Evolutionary conservation across 2,329 filamentous ascomycete species (phyloP), one percentile per base, ranked within the genome.

Genomic region (Aspergillus uvarum): DNA sequence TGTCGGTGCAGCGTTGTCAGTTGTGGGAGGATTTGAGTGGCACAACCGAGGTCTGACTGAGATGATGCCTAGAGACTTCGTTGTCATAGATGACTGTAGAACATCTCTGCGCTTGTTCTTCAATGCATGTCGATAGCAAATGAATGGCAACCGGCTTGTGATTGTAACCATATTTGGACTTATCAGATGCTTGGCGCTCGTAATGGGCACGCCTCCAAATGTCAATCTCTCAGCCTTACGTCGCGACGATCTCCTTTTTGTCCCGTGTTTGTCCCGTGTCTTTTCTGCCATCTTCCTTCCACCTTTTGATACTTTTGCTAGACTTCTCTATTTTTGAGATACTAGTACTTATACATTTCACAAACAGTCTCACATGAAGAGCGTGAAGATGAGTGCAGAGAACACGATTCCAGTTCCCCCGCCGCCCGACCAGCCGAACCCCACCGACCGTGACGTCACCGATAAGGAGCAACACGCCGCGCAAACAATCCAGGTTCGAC

Each of bases 11-110:
- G 48, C 59, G 56, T 4, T 65, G 63, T 49, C 26, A 22, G 14
- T 50, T 65, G 3, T 65, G 63, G 63, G 53, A 55, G 38, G 22
- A 21, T 1, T 35, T 63, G 31, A 48, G 35, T 12, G 29, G 10
- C 8, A 51, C 29, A 5, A 64, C 62, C 58, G 54, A 60, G 42
- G 54, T 60, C n/a, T 60, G n/a, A 16, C 0, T 35, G 14, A 4
- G 32, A 12, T 35, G 14, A 29, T 8, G 26, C 8, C 26, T 35
- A 35, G 32, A 35, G 32, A 35, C 5, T 16, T 35, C 12, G 14
- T 35, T 12, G 32, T 16, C 32, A 12, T 35, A 35, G 12, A 29
- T 7, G 8, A 29, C 7, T 8, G 8, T 29, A 29, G 26, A 29
- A 29, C 26, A 29, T 29, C 26, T 29, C 26, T 8, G 26, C 26